phyloP scores from a whole-genome alignment of 23 red algal species.

The Pyropia haitanensis region DNA sequence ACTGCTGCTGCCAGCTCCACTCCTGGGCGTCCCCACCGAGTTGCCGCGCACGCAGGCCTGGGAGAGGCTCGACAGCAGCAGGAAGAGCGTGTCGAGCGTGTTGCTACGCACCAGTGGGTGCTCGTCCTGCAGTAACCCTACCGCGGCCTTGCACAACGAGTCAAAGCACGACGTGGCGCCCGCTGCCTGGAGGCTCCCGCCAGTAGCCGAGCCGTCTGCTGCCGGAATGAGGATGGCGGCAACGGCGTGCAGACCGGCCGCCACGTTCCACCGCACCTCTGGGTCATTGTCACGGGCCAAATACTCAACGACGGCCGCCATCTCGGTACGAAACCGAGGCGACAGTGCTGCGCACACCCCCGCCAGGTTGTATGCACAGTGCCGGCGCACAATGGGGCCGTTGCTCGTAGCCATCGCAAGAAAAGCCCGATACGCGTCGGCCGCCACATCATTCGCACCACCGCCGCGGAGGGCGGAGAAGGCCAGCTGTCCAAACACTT shows the following conservation, averaged over 20 bases:
- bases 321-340: background rate
- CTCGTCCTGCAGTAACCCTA: slow-evolving; percentile 24
- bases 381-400: slow-evolving; percentile 30
- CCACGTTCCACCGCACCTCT: slow-evolving; percentile 56
- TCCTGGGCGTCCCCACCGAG: too few species aligned
- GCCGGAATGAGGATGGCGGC: slow-evolving; percentile 7
- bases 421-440: slow-evolving; percentile 32
- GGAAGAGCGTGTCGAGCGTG: slow-evolving; percentile 21
- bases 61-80: slow-evolving; percentile 14
- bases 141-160: slow-evolving; percentile 25
- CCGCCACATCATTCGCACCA: slow-evolving; percentile 10
- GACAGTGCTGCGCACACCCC: background rate
- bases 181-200: background rate
- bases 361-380: slow-evolving; percentile 24
- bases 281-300: slow-evolving; percentile 39
- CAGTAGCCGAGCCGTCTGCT: too few species aligned
- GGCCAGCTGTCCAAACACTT: slow-evolving; percentile 51
- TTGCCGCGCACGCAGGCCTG: background rate
- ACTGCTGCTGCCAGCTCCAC: too few species aligned
- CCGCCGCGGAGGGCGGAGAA: slow-evolving; percentile 5
- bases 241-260: slow-evolving; percentile 44
- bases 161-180: slow-evolving; percentile 12
- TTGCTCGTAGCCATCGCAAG: slow-evolving; percentile 38
- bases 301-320: slow-evolving; percentile 40
- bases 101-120: slow-evolving; percentile 37